Conservation (phyloP, 306 rosid genomes). For the Herpetospermum pedunculosum region DNA sequence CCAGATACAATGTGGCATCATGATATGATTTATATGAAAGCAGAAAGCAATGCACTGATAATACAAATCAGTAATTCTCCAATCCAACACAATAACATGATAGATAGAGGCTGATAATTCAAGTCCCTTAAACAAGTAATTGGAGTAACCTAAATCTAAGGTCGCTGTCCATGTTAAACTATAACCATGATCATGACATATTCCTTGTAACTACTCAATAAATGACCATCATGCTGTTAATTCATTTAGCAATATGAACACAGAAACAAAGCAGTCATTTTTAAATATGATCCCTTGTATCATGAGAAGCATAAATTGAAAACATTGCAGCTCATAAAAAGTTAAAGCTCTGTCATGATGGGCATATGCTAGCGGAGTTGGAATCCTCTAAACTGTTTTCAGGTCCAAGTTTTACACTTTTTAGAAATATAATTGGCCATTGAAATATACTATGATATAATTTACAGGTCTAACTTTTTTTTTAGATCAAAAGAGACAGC, state of each 20-base stretch:
- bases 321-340: not conserved
- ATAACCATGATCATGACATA: not conserved
- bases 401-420: not conserved
- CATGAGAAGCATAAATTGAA: not conserved
- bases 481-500: not conserved
- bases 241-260: not conserved
- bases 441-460: not conserved
- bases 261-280: not conserved
- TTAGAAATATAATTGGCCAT: not conserved
- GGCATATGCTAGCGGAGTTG: not conserved
- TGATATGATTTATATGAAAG: not conserved
- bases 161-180: not conserved
- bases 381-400: not conserved
- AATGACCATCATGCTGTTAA: not conserved
- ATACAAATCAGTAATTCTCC: not conserved
- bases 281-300: not conserved
- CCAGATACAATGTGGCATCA: not conserved
- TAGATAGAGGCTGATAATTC: not conserved
- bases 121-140: not conserved
- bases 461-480: not conserved
- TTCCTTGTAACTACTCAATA: not conserved
- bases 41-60: not conserved
- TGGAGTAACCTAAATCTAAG: conserved; percentile 1
- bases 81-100: not conserved
- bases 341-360: not conserved